Percentiles rank a stretch among this genome's conserved stretches.
These are phyloP conservation scores for Fusarium sarcochroum DNA, from an alignment of 2,329 filamentous ascomycete species.

Conservation along the genomic window DNA sequence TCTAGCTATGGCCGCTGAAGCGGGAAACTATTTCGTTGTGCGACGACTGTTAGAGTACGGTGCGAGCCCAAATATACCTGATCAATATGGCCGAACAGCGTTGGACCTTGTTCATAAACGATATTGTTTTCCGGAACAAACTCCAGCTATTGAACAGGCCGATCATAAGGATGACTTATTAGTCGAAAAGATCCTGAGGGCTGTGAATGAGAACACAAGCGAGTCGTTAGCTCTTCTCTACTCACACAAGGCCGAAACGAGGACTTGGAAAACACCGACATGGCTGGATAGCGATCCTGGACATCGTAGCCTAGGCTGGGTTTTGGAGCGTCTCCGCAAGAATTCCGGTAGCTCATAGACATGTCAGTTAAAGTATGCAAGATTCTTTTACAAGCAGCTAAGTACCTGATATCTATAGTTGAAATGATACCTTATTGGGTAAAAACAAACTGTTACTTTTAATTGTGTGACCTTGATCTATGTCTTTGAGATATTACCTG, in stretches of 20 bases:
- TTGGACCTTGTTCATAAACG: slow-evolving; percentile 4
- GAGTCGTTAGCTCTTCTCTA: background rate
- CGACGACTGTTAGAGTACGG: background rate
- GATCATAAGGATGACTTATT: background rate
- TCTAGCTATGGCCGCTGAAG: slow-evolving; percentile 2
- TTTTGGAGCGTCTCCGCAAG: background rate
- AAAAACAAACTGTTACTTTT: too few species aligned
- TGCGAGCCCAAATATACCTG: background rate
- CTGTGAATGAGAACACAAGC: slow-evolving; percentile 7
- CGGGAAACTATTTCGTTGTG: background rate
- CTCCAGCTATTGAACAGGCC: background rate
- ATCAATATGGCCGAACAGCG: background rate
- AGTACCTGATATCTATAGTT: too few species aligned
- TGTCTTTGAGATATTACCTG: too few species aligned
- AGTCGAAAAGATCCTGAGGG: background rate
- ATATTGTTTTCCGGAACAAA: background rate
- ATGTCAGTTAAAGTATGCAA: too few species aligned
- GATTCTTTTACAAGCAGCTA: too few species aligned
- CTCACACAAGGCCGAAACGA: background rate
- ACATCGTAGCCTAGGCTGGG: background rate
- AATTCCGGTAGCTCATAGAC: background rate
- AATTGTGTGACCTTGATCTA: too few species aligned
- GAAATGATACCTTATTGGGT: too few species aligned
- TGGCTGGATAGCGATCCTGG: slow-evolving; percentile 3
- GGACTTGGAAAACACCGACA: background rate